These are phyloP conservation scores for Rhizopus arrhizus DNA, from an alignment of 371 early-diverging fungal species.

Conservation along the genomic window DNA sequence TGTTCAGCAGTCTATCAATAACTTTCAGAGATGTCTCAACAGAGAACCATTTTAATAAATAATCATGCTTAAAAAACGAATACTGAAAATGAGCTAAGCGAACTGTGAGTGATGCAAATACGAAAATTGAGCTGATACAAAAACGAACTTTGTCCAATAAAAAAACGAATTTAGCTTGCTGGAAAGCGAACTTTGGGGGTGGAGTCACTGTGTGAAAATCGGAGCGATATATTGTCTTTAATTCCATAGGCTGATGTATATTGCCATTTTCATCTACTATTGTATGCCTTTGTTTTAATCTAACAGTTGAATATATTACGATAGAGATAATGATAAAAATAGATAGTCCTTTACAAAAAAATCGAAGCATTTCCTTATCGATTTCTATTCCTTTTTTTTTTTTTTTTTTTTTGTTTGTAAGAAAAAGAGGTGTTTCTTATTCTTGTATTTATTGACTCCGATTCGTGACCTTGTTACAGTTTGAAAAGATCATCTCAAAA, in stretches of 20 bases:
- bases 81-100: too few species aligned
- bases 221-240: neutral
- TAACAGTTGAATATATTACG: neutral
- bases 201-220: neutral
- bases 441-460: too few species aligned
- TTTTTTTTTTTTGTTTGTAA: neutral
- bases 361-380: neutral
- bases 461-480: too few species aligned
- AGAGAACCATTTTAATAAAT: constrained; percentile 22
- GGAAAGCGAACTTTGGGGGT: too few species aligned
- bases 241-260: neutral
- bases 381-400: neutral
- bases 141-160: too few species aligned
- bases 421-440: neutral
- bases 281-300: neutral
- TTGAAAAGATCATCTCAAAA: too few species aligned
- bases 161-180: too few species aligned
- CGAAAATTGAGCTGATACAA: too few species aligned
- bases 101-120: too few species aligned
- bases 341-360: constrained; percentile 2
- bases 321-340: neutral
- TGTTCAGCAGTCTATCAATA: constrained; percentile 16
- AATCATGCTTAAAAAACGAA: neutral
- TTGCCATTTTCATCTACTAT: neutral
- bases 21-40: constrained; percentile 19